Conservation (phyloP, 305 asterid species). For the Nicotiana rustica region DNA sequence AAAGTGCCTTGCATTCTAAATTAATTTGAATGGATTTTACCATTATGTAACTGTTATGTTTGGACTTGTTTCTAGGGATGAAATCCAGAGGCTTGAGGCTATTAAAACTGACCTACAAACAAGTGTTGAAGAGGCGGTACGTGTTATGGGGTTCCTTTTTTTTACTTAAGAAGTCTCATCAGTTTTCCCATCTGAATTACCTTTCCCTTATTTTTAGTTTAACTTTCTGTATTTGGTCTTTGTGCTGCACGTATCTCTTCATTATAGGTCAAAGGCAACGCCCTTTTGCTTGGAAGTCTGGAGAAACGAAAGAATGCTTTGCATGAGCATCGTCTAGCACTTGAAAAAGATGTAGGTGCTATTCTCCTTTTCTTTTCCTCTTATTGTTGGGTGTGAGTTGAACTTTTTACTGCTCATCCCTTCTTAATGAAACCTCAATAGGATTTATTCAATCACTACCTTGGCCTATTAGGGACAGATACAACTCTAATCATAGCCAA, state of each 20-base stretch:
- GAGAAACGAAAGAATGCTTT: conserved; percentile 71
- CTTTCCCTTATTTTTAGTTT: conserved; percentile 28
- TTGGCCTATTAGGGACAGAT: not conserved
- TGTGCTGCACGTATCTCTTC: conserved; percentile 22
- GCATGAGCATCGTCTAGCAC: conserved; percentile 74
- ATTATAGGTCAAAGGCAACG: conserved; percentile 62
- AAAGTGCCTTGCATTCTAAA: not conserved
- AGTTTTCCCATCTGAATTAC: conserved; percentile 25
- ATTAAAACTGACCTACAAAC: conserved; percentile 66
- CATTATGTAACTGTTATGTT: conserved; percentile 29
- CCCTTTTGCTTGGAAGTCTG: conserved; percentile 64
- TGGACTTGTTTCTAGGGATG: conserved; percentile 60
- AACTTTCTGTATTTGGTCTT: conserved; percentile 9
- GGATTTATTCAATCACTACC: not conserved
- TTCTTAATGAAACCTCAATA: not conserved
- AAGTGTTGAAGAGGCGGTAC: conserved; percentile 74
- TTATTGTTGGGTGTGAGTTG: conserved; percentile 19
- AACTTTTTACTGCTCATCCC: not conserved
- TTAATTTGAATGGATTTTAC: conserved; percentile 21
- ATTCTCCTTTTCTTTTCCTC: not conserved
- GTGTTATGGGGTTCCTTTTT: conserved; percentile 33
- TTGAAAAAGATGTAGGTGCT: conserved; percentile 82
- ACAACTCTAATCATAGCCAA: not conserved
- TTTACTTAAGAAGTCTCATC: not conserved
- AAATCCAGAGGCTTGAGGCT: conserved; percentile 71